Evolutionary conservation across 2,329 filamentous ascomycete species (phyloP), one percentile per base, ranked within the genome.

Genomic region (Exserohilum rostratum): DNA sequence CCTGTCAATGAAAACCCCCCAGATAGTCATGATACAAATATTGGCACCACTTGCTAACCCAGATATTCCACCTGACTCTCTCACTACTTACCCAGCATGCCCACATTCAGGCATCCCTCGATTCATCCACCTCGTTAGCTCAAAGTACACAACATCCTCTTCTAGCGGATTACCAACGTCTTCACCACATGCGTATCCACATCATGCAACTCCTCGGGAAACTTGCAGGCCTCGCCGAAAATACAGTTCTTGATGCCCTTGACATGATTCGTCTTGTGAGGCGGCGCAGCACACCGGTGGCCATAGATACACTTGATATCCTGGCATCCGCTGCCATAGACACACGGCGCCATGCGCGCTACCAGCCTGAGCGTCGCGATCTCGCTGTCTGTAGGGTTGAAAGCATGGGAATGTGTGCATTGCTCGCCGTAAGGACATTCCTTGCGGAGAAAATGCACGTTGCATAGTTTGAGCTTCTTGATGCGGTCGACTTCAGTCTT

Each of bases 221-320:
- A 88, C 30, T 84, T 81, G 76, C 85, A 88, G 47, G 76, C 77
- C 6, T 82, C 79, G 12, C 82, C 82, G 72, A 84, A 85, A 62
- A 83, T 81, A 66, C 85, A 87, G 15, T 77, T 79, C 66, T 81
- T 82, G 45, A 75, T 78, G 33, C 82, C 82, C 25, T 79, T 77
- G 53, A 79, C 74, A 30, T 77, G 78, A 18, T 72, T 69, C 11
- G 25, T 44, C 43, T 68, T 76, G 11, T 66, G 57, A 13, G 64
- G 62, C 0, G 78, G 79, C 57, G 83, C 83, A 15, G 84, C 83
- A 65, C 85, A 88, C 31, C 82, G 80, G 70, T 88, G 85, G 18
- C 85, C 85, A 65, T 87, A 87, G 46, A 87, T 87, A 72, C 85
- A 88, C 54, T 82, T 82, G 1, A 79, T 69, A 55, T 87, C 85